Evolutionary conservation across 2,329 filamentous ascomycete species (phyloP), one percentile per base, ranked within the genome.

Genomic region (Penicillium brasilianum): DNA sequence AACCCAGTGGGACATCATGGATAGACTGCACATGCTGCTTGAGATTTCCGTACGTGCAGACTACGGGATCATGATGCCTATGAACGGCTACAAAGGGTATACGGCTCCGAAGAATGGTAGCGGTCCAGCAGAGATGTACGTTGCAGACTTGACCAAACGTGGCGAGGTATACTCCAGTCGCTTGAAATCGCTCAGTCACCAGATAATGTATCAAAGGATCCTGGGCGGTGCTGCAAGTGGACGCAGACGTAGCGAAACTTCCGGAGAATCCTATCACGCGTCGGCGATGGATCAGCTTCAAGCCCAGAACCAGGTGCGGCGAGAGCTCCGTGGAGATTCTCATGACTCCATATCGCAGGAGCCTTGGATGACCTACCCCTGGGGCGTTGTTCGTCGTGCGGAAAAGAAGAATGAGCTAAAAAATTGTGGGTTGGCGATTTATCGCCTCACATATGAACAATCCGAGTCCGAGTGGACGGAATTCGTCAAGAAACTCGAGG

Each of bases 381-480:
- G 30, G 16, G 14, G 11, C 10, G 10, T 2, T 10, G 11, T 48
- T 28, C 44, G 44, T 13, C 6, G 16, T 18, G 44, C 14, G 7
- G 14, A 48, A 48, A 8, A 48, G 25, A n/a, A 48, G 6, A n/a
- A 30, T n/a, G 11, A 13, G 0, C 44, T 7, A 0, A n/a, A n/a
- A 18, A 16, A 30, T 9, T 9, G 25, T n/a, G 44, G 44, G n/a
- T 14, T 48, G 10, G 44, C 44, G 3, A 65, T 69, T 28, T 70
- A 70, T n/a, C 60, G 65, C 32, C 55, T 66, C 8, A 53, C 55
- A 4, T 48, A 66, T 34, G 50, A 57, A 14, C 34, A 61, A 30
- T 60, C 57, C 9, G 65, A 66, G 14, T 55, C 50, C 10, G 51
- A 68, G 46, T 70, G 65, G 68, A 22, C 22, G 6, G 25, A 10